phyloP scores from a whole-genome alignment of 495 filamentous ascomycete species.

The Penicillium herquei region DNA sequence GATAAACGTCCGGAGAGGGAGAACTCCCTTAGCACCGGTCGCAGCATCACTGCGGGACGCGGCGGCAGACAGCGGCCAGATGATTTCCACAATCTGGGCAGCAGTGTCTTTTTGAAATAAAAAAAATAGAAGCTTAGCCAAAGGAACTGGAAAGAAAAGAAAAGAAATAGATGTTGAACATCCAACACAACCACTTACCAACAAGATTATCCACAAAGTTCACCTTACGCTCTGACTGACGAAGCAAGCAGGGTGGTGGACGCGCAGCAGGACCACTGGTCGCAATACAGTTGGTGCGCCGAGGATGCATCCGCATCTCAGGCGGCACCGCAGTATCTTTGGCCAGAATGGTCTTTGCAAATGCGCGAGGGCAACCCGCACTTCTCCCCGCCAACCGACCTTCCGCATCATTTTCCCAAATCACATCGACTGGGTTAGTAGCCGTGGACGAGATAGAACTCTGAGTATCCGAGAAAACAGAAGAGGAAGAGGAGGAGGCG shows the following conservation, averaged over 20 bases:
- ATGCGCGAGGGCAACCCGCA: conserved; percentile 28
- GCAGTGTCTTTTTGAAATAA: conserved; percentile 73
- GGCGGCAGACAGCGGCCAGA: conserved; percentile 75
- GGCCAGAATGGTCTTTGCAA: conserved; percentile 25
- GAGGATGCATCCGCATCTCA: conserved; percentile 77
- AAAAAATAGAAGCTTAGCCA: conserved; percentile 10
- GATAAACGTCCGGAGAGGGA: conserved; percentile 92
- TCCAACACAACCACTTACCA: conserved; percentile 66
- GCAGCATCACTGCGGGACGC: conserved; percentile 46
- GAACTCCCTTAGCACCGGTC: conserved; percentile 61
- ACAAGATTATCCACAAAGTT: conserved; percentile 97
- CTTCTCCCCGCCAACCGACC: conserved; percentile 24
- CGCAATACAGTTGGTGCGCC: conserved; percentile 61
- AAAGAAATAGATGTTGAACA: conserved; percentile 14
- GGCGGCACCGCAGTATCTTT: conserved; percentile 54
- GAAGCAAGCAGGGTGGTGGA: conserved; percentile 76
- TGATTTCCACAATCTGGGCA: conserved; percentile 93
- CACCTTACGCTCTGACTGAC: conserved; percentile 90
- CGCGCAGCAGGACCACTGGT: conserved; percentile 53
- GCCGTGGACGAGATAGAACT: conserved; percentile 51
- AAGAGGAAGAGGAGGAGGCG: conserved; percentile 73
- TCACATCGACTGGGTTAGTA: conserved; percentile 46
- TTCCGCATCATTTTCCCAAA: conserved; percentile 48
- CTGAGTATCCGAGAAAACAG: conserved; percentile 69
- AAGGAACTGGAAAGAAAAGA: conserved; percentile 20